Percentiles rank a stretch among this genome's conserved stretches.
These are phyloP conservation scores for Asterophora parasitica DNA, from an alignment of 768 basidiomycete genomes.

Conservation along the genomic window DNA sequence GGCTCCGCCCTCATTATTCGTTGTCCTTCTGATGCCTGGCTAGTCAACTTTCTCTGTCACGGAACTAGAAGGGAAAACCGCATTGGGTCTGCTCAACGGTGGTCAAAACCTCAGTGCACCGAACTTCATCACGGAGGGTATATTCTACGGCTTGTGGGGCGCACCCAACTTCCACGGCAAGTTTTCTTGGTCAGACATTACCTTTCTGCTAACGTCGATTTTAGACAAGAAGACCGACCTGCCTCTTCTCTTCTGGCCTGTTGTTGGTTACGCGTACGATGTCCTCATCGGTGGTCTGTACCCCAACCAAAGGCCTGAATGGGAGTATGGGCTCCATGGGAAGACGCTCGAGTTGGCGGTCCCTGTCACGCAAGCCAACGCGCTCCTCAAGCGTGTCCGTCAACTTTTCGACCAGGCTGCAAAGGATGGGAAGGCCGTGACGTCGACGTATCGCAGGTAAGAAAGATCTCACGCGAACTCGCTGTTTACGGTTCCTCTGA, in stretches of 20 bases:
- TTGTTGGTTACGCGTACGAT: constrained; percentile 30
- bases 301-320: constrained; percentile 26
- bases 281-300: constrained; percentile 35
- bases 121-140: constrained; percentile 28
- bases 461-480: background rate
- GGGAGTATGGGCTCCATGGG: constrained; percentile 32
- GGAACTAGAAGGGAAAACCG: constrained; percentile 24
- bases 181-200: background rate
- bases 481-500: background rate
- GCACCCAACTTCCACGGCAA: constrained; percentile 33
- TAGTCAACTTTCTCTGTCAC: constrained; percentile 34
- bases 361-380: constrained; percentile 27
- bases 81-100: constrained; percentile 24
- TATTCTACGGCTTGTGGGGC: constrained; percentile 28
- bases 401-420: constrained; percentile 30
- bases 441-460: constrained; percentile 31
- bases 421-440: constrained; percentile 30
- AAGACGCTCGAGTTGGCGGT: constrained; percentile 32
- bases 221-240: constrained; percentile 27
- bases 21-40: background rate
- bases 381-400: constrained; percentile 27
- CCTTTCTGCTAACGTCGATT: background rate
- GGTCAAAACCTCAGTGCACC: constrained; percentile 29
- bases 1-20: background rate
- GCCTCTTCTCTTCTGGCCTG: constrained; percentile 30